Evolutionary conservation across 2,329 filamentous ascomycete genomes (phyloP).

Genomic region (Colletotrichum karsti): DNA sequence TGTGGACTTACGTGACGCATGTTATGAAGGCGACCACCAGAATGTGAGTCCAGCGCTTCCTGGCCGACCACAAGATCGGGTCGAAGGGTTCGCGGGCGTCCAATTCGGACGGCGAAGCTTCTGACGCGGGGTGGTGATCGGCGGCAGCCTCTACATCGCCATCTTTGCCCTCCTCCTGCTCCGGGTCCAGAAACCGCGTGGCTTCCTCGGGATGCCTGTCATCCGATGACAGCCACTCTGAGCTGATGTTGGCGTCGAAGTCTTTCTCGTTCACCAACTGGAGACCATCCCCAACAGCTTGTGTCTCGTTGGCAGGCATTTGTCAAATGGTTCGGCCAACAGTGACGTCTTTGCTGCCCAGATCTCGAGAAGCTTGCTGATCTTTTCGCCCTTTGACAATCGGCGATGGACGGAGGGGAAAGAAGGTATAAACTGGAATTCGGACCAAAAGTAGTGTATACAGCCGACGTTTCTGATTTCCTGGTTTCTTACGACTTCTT

Average conservation of each 20-base stretch:
- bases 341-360: not conserved
- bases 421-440: not conserved
- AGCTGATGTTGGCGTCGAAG: not conserved
- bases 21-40: constrained; percentile 11
- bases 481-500: no score
- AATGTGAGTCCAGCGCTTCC: constrained; percentile 16
- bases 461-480: not conserved
- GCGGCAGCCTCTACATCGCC: not conserved
- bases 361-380: constrained; percentile 6
- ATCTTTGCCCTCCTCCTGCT: not conserved
- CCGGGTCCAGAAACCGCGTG: not conserved
- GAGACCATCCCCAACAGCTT: no score
- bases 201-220: not conserved
- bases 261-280: not conserved
- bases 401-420: not conserved
- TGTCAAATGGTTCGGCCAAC: not conserved
- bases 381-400: not conserved
- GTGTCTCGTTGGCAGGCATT: not conserved
- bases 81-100: not conserved
- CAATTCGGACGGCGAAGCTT: not conserved
- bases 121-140: not conserved
- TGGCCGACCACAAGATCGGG: constrained; percentile 6
- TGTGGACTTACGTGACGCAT: constrained; percentile 11
- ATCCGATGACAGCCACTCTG: not conserved
- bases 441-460: not conserved